Conservation (phyloP, 2,329 filamentous ascomycete species). For the Aspergillus sp. region DNA sequence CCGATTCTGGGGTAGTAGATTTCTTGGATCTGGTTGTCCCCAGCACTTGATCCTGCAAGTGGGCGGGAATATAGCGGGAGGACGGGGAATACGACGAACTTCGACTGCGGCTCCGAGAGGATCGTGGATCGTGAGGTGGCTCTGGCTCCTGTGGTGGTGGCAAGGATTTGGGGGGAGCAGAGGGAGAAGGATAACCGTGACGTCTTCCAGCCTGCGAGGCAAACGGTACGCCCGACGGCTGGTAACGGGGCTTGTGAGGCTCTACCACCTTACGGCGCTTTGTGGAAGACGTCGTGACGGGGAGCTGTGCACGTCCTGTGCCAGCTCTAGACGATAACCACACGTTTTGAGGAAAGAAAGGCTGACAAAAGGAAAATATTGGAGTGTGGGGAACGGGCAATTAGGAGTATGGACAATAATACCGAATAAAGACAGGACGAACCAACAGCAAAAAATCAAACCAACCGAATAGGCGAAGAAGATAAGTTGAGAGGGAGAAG, state of each 20-base stretch:
- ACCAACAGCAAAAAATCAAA: no score
- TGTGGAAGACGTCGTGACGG: conserved; percentile 43
- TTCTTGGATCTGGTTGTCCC: conserved; percentile 22
- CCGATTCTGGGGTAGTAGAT: conserved; percentile 25
- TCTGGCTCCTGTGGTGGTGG: conserved; percentile 9
- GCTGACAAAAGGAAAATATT: no score
- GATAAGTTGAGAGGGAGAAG: no score
- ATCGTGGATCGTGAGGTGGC: conserved; percentile 6
- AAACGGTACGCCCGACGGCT: conserved; percentile 19
- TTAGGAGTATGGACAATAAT: no score
- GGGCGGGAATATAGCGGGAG: conserved; percentile 47
- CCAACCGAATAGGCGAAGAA: no score
- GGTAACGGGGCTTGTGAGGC: conserved; percentile 31
- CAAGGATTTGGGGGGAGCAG: conserved; percentile 16
- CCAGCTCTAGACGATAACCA: conserved; percentile 34
- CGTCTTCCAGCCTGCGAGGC: conserved; percentile 28
- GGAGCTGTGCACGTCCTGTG: conserved; percentile 38
- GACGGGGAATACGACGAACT: conserved; percentile 24
- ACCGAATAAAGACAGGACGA: no score
- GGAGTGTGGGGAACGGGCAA: no score
- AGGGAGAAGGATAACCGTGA: conserved; percentile 20
- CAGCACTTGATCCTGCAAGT: conserved; percentile 47
- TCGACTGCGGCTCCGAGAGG: conserved; percentile 17
- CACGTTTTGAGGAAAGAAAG: conserved; percentile 7
- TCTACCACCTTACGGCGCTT: conserved; percentile 43